phyloP scores from a whole-genome alignment of 257 asterid species.

The Ballota nigra region DNA sequence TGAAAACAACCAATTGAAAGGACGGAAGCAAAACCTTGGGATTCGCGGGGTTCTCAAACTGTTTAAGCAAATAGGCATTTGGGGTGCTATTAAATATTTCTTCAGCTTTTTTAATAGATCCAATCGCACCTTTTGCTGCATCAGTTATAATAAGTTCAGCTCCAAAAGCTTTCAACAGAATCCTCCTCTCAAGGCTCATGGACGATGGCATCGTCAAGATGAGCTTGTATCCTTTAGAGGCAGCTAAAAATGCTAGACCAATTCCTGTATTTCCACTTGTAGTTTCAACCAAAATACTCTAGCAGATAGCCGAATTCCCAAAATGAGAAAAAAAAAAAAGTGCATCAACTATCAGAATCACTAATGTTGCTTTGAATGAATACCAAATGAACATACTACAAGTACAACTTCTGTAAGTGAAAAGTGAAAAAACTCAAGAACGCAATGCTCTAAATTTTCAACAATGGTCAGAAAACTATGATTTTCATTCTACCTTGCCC shows the following conservation, averaged over 20 bases:
- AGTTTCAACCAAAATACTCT: slow-evolving; percentile 92
- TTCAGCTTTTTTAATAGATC: slow-evolving; percentile 90
- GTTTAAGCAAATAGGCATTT: slow-evolving; percentile 84
- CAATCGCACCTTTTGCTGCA: slow-evolving; percentile 81
- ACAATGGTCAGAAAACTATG: no score
- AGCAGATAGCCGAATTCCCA: slow-evolving; percentile 20
- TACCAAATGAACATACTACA: not conserved
- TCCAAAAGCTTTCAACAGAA: slow-evolving; percentile 92
- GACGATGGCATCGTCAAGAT: slow-evolving; percentile 95
- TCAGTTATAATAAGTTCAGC: slow-evolving; percentile 88
- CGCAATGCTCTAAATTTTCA: not conserved
- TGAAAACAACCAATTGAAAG: not conserved
- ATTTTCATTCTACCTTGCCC: slow-evolving; percentile 55
- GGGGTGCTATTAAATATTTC: slow-evolving; percentile 74
- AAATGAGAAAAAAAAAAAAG: slow-evolving; percentile 4
- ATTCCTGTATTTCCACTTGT: slow-evolving; percentile 99
- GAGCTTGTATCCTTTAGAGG: slow-evolving; percentile 91
- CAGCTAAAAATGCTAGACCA: slow-evolving; percentile 95
- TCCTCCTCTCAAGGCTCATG: slow-evolving; percentile 97
- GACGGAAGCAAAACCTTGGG: slow-evolving; percentile 62
- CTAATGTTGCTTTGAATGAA: not conserved
- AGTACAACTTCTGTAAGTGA: not conserved
- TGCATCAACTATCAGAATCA: not conserved
- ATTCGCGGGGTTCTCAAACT: slow-evolving; percentile 89
- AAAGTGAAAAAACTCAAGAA: not conserved